Base-by-base conservation (phyloP, 1,139 yeast genomes). In the Entelexis sorbosivorans region DNA sequence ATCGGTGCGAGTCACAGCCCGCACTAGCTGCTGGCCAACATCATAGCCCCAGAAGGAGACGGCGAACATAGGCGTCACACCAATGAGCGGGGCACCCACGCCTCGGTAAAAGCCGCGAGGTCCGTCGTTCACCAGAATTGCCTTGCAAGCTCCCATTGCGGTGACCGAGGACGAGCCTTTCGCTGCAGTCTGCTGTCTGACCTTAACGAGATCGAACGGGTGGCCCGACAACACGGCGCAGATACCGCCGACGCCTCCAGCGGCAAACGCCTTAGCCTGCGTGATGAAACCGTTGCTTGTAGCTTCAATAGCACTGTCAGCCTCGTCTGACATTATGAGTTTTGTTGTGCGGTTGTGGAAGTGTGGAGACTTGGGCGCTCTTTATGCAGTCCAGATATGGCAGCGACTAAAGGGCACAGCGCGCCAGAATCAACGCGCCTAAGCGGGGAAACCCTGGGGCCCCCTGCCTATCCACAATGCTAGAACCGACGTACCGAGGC, bases 1-100 rank as follows among this genome's bases (percentile, higher is more conserved):
- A 16, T 66, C 63, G n/a, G 62, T 61, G 42, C 69, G 68, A 1
- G 77, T 75, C 7, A 75, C 68, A 7, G 70, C 60, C 3, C 64
- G 58, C 4, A 89, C 94, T 11, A 89, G 55, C 58, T 79, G 78
- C 69, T 88, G 88, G 56, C 97, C 97, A 52, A 87, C 73, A 63
- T 88, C 97, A 69, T 91, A 91, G 64, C 97, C 97, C 97, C 97
- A 89, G 73, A 91, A 91, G 2, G 95, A 85, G 33, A 91, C 93
- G 11, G 97, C 97, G 72, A 91, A 91, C 87, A 91, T 91, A 38
- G 98, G 98, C 0, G 97, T 91, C 29, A 91, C 97, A 32, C 98
- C 98, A 29, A 85, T 67, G 49, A 91, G 72, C 6, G 98, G 98
- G 11, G 95, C 95, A 34, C 81, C 73, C 29, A 86, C 95, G 53